Conservation (phyloP, 768 basidiomycete genomes). For the Xanthoconium purpureum region DNA sequence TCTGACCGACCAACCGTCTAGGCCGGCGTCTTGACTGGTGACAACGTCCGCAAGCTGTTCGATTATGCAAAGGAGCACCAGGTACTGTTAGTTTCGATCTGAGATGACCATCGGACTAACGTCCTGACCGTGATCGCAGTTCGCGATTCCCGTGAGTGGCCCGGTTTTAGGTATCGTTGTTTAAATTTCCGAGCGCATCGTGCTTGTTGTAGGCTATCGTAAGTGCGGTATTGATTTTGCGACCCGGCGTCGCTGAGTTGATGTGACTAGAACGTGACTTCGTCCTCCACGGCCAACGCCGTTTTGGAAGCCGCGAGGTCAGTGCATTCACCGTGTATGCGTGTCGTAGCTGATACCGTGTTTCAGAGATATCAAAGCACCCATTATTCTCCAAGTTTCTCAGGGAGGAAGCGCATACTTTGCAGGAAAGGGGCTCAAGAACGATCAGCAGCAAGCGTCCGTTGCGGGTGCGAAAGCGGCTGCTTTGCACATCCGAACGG, state of each 20-base stretch:
- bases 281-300: conserved; percentile 92
- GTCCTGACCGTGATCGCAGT: conserved; percentile 40
- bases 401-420: conserved; percentile 97
- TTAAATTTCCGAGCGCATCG: not conserved
- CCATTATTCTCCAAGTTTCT: conserved; percentile 96
- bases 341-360: conserved; percentile 10
- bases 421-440: conserved; percentile 93
- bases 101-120: conserved; percentile 1
- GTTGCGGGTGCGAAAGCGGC: conserved; percentile 90
- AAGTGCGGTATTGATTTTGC: conserved; percentile 26
- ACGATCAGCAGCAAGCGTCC: conserved; percentile 94
- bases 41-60: conserved; percentile 92
- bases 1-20: conserved; percentile 29
- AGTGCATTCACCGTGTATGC: conserved; percentile 1
- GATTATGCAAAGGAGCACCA: conserved; percentile 88
- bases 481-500: conserved; percentile 85
- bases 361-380: conserved; percentile 86
- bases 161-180: not conserved
- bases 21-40: conserved; percentile 95
- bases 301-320: conserved; percentile 94
- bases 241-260: not conserved
- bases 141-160: conserved; percentile 76
- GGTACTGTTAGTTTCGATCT: conserved; percentile 42
- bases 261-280: conserved; percentile 80
- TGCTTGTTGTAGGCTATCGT: conserved; percentile 63